Percentiles rank a stretch among this genome's conserved stretches.
phyloP scores from a whole-genome alignment of 306 rosid species.

The Prunus armeniaca region DNA sequence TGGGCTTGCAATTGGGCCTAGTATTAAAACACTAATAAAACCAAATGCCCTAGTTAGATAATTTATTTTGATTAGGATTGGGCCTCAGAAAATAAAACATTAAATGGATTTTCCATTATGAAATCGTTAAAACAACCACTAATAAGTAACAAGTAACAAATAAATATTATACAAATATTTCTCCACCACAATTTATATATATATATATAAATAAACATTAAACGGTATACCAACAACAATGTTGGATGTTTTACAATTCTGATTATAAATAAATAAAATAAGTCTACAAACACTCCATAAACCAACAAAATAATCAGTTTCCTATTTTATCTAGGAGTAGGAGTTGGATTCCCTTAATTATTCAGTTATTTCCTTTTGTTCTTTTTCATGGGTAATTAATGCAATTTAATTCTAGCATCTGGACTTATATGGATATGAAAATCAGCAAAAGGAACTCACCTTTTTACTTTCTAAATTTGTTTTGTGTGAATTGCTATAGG shows the following conservation, averaged over 20 bases:
- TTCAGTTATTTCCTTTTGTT: neutral
- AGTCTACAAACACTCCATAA: neutral
- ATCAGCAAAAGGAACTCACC: neutral
- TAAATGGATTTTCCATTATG: too few species aligned
- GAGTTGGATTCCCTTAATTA: neutral
- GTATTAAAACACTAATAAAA: too few species aligned
- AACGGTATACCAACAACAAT: too few species aligned
- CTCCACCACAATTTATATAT: accelerated
- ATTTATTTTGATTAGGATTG: too few species aligned
- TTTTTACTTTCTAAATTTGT: neutral
- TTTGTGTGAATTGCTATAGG: neutral
- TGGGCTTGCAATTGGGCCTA: too few species aligned
- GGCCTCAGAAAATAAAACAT: too few species aligned
- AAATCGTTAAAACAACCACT: too few species aligned
- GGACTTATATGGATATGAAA: neutral
- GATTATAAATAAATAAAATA: neutral
- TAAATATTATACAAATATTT: neutral
- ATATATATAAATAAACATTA: too few species aligned
- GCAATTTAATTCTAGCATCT: neutral
- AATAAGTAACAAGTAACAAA: too few species aligned
- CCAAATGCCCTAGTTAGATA: too few species aligned
- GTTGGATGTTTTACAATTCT: too few species aligned
- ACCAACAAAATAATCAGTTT: neutral
- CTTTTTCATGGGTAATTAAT: neutral
- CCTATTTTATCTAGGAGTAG: neutral